Conservation (phyloP, 805 yeast species). For the Schizosaccharomyces osmophilus region DNA sequence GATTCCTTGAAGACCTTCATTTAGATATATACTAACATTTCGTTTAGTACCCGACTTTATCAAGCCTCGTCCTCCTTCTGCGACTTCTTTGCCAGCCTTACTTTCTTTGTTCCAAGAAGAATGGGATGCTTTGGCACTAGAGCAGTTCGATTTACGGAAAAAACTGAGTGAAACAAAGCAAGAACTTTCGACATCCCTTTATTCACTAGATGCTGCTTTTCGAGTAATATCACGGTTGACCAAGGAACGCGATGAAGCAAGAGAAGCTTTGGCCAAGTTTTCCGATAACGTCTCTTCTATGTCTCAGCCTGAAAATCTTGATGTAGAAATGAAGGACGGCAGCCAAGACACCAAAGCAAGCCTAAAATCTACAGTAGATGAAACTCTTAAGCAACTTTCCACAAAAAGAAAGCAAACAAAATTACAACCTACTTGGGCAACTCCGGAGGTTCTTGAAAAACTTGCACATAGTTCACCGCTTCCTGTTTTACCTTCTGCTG, state of each 20-base stretch:
- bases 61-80: slow-evolving; percentile 21
- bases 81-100: slow-evolving; percentile 54
- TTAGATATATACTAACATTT: not conserved
- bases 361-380: not conserved
- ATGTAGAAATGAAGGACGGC: not conserved
- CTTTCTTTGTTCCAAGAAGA: slow-evolving; percentile 58
- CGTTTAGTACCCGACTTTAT: slow-evolving; percentile 11
- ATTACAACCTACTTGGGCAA: not conserved
- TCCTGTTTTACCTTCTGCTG: not conserved
- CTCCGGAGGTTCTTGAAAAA: not conserved
- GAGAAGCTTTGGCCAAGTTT: slow-evolving; percentile 30
- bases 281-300: not conserved
- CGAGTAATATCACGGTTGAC: slow-evolving; percentile 56
- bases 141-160: slow-evolving; percentile 50
- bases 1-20: too few relatives aligned
- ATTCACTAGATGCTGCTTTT: slow-evolving; percentile 75
- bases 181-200: slow-evolving; percentile 53
- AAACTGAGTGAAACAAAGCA: slow-evolving; percentile 41
- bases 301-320: not conserved
- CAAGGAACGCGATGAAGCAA: slow-evolving; percentile 55
- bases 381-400: not conserved
- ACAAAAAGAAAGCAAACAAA: not conserved
- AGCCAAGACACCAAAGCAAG: not conserved
- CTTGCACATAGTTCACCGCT: not conserved
- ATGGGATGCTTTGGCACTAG: slow-evolving; percentile 72